These are phyloP conservation scores for Candida boleticola DNA, from an alignment of 805 yeast species.

Conservation along the genomic window DNA sequence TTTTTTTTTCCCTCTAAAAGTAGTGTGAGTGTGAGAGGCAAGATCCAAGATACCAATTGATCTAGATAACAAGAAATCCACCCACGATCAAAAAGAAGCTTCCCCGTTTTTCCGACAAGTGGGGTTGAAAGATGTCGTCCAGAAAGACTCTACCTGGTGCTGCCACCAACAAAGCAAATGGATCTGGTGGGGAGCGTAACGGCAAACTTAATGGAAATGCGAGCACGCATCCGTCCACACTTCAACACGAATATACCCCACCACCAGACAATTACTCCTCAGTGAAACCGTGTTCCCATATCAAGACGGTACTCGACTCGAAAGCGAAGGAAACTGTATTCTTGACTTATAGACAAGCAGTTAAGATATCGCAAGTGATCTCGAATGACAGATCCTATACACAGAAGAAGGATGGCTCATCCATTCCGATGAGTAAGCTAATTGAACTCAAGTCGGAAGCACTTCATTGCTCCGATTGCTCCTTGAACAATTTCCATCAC, in stretches of 20 bases:
- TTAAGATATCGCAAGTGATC: constrained; percentile 42
- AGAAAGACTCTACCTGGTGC: constrained; percentile 5
- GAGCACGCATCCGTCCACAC: no score
- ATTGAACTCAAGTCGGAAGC: constrained; percentile 42
- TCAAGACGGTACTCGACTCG: constrained; percentile 46
- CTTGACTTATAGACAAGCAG: constrained; percentile 50
- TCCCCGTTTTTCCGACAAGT: no score
- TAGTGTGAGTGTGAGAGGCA: no score
- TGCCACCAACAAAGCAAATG: no score
- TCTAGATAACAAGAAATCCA: no score
- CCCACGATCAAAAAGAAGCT: no score
- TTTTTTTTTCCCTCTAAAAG: no score
- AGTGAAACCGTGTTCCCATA: constrained; percentile 50
- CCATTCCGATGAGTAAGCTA: constrained; percentile 36
- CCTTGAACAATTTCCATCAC: constrained; percentile 35
- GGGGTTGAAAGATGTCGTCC: constrained; percentile 4
- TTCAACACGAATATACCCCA: constrained; percentile 8
- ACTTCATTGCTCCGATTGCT: constrained; percentile 52
- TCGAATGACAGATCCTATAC: constrained; percentile 26
- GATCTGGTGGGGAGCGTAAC: no score
- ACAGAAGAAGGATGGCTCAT: constrained; percentile 35
- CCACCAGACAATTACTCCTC: constrained; percentile 23
- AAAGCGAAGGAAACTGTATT: constrained; percentile 49
- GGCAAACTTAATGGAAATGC: background rate
- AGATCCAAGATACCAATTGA: no score